phyloP scores from a whole-genome alignment of 345 rosid genomes.

The Noccaea caerulescens region DNA sequence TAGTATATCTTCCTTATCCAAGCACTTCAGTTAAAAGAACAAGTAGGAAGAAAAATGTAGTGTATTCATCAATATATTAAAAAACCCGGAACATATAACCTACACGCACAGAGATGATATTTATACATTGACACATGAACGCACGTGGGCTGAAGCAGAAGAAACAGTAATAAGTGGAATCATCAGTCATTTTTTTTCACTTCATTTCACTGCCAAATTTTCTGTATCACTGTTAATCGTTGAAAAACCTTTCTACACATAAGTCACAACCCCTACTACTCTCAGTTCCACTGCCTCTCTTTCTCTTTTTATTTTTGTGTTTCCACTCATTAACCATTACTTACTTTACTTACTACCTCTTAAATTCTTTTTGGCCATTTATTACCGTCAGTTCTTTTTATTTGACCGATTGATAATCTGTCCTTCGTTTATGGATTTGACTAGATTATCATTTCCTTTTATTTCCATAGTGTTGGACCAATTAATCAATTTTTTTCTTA shows the following conservation, averaged over 20 bases:
- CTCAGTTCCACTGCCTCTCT: constrained; percentile 25
- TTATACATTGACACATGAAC: constrained; percentile 21
- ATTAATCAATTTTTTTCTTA: no score
- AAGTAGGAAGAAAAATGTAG: not conserved
- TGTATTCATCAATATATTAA: not conserved
- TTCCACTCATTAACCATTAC: constrained; percentile 19
- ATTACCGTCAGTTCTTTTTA: not conserved
- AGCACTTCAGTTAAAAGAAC: not conserved
- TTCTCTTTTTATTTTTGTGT: not conserved
- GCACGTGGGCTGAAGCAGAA: constrained; percentile 40
- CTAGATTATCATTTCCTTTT: not conserved
- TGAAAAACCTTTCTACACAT: constrained; percentile 28
- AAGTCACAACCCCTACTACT: constrained; percentile 7
- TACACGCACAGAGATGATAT: constrained; percentile 9
- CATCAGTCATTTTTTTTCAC: constrained; percentile 23
- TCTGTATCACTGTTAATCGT: constrained; percentile 33
- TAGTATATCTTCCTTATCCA: not conserved
- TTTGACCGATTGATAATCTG: constrained; percentile 12
- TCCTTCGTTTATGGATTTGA: not conserved
- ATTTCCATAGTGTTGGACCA: not conserved
- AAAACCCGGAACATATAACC: constrained; percentile 24
- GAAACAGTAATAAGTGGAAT: constrained; percentile 31
- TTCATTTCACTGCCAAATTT: constrained; percentile 31
- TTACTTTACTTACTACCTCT: constrained; percentile 3
- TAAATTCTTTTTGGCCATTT: constrained; percentile 9